These are phyloP conservation scores for Penicillium odoratum DNA, from an alignment of 495 filamentous ascomycete genomes.

Conservation along the genomic window DNA sequence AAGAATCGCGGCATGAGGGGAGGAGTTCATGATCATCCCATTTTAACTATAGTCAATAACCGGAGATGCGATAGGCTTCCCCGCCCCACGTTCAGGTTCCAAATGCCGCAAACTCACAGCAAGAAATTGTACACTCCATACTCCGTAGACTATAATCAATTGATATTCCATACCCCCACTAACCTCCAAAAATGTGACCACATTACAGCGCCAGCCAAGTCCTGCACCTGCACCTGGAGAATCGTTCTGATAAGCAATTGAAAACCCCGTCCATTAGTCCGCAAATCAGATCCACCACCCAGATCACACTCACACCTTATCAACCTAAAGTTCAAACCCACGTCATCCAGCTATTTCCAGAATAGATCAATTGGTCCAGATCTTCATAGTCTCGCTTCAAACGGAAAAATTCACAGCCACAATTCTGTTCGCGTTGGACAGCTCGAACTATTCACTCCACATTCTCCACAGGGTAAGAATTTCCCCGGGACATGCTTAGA, in stretches of 20 bases:
- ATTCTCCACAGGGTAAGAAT: slow-evolving; percentile 17
- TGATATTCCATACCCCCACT: background rate
- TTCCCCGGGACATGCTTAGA: slow-evolving; percentile 9
- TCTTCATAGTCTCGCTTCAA: background rate
- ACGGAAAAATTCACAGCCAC: slow-evolving; percentile 23
- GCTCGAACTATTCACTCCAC: background rate
- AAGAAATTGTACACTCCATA: too few relatives aligned
- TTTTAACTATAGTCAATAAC: background rate
- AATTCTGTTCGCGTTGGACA: slow-evolving; percentile 4
- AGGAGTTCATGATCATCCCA: too few relatives aligned
- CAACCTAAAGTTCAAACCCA: background rate
- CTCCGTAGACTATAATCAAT: background rate
- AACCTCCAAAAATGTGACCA: background rate
- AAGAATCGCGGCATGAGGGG: background rate
- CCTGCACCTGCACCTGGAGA: background rate
- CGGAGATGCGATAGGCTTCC: background rate
- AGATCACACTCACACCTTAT: background rate
- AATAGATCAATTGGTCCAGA: background rate
- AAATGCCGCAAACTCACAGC: background rate
- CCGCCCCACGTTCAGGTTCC: background rate
- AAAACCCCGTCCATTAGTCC: background rate
- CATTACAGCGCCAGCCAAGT: background rate
- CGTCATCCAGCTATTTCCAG: background rate
- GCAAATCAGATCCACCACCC: background rate
- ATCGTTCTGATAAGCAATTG: background rate